Conservation (phyloP, 208 protist genomes). For the Blechomonas ayalai region DNA sequence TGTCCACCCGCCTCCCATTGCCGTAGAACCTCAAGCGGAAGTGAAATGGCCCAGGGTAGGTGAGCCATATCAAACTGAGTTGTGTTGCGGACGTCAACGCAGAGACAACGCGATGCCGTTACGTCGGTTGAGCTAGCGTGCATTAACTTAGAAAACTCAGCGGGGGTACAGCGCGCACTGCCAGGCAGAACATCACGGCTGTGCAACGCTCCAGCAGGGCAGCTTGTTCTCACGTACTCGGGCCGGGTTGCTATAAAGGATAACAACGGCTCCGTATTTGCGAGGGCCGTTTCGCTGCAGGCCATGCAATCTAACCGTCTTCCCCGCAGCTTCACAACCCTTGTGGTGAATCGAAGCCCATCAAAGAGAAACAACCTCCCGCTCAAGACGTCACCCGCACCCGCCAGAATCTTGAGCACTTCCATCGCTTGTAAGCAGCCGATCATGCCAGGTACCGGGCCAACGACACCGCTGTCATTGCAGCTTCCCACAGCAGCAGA, state of each 20-base stretch:
- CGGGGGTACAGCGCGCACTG: neutral
- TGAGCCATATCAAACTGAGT: constrained; percentile 84
- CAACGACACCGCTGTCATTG: constrained; percentile 89
- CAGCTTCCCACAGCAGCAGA: constrained; percentile 80
- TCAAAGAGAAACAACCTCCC: constrained; percentile 87
- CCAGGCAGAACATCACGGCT: constrained; percentile 1
- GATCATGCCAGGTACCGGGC: constrained; percentile 91
- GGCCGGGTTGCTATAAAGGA: constrained; percentile 11
- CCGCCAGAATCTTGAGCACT: constrained; percentile 77
- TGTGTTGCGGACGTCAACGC: constrained; percentile 62
- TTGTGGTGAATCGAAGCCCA: constrained; percentile 48
- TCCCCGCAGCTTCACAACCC: constrained; percentile 63
- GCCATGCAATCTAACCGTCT: constrained; percentile 46
- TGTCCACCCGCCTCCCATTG: constrained; percentile 27
- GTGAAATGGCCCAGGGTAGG: constrained; percentile 30
- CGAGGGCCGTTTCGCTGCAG: constrained; percentile 30
- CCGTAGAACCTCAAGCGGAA: constrained; percentile 48
- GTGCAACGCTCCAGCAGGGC: constrained; percentile 5
- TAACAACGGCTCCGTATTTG: neutral
- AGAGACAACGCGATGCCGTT: too few species aligned
- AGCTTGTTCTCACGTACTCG: constrained; percentile 39
- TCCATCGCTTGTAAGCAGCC: constrained; percentile 93
- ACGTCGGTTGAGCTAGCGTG: neutral
- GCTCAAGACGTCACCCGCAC: constrained; percentile 48
- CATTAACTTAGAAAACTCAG: constrained; percentile 2